Conservation (phyloP, 1,284 basidiomycete species). For the Ustilago esculenta region DNA sequence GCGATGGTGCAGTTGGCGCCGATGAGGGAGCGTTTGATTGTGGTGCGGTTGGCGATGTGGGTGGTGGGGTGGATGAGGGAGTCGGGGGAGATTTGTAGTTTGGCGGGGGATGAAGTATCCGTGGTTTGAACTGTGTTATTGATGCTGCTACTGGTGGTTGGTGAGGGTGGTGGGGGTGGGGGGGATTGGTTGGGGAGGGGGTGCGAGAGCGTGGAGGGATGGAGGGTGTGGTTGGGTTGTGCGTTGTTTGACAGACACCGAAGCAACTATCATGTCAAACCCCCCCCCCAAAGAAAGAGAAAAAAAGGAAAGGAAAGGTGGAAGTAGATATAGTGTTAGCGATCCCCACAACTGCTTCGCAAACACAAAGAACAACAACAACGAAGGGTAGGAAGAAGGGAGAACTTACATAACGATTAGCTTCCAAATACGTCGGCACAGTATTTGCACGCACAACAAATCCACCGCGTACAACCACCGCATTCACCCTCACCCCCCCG, state of each 20-base stretch:
- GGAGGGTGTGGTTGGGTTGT: no score
- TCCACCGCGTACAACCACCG: no score
- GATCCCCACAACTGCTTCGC: no score
- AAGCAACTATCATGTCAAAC: conserved; percentile 16
- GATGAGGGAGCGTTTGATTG: conserved; percentile 86
- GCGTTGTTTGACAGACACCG: conserved; percentile 21
- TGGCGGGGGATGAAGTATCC: conserved; percentile 67
- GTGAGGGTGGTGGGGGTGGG: conserved; percentile 10
- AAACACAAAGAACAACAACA: no score
- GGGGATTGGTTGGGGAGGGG: conserved; percentile 38
- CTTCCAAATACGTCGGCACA: conserved; percentile 81
- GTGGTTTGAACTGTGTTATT: no score
- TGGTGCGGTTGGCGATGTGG: conserved; percentile 82
- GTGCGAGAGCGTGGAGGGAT: conserved; percentile 34
- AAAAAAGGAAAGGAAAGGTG: background rate
- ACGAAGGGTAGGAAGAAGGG: no score
- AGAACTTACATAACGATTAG: conserved; percentile 77
- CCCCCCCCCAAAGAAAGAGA: no score
- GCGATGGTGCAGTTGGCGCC: conserved; percentile 89
- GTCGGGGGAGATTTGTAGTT: conserved; percentile 85
- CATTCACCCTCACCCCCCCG: conserved; percentile 29
- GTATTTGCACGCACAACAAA: conserved; percentile 82
- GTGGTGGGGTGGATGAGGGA: conserved; percentile 83
- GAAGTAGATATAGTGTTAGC: no score
- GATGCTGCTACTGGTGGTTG: conserved; percentile 3